phyloP scores from a whole-genome alignment of 805 yeast species.

The Candida silvicultrix region DNA sequence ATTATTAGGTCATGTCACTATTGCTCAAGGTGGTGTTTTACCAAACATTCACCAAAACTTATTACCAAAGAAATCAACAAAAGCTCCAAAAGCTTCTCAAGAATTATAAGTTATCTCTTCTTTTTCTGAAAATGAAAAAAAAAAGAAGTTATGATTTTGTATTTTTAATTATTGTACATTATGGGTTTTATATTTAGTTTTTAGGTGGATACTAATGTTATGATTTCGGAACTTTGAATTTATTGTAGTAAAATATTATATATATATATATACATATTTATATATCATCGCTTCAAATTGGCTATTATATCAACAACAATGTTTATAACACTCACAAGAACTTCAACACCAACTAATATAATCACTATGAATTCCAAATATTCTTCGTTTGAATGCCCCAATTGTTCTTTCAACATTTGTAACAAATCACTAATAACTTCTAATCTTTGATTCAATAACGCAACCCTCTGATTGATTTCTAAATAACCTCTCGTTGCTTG shows the following conservation, averaged over 20 bases:
- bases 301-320: slow-evolving; percentile 56
- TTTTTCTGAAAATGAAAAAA: too few relatives aligned
- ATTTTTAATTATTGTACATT: slow-evolving; percentile 17
- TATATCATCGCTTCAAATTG: slow-evolving; percentile 11
- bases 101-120: slow-evolving; percentile 41
- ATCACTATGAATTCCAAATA: slow-evolving; percentile 88
- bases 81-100: slow-evolving; percentile 57
- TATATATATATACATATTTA: too few relatives aligned
- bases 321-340: slow-evolving; percentile 79
- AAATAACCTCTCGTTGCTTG: slow-evolving; percentile 95
- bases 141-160: background rate
- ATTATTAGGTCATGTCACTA: slow-evolving; percentile 86
- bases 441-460: slow-evolving; percentile 80
- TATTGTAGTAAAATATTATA: background rate
- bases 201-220: slow-evolving; percentile 17
- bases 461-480: slow-evolving; percentile 92
- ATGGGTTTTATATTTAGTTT: slow-evolving; percentile 16
- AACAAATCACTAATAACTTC: slow-evolving; percentile 91
- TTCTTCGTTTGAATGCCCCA: slow-evolving; percentile 93
- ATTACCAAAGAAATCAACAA: slow-evolving; percentile 69
- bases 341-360: slow-evolving; percentile 86
- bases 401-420: slow-evolving; percentile 94
- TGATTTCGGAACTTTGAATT: background rate
- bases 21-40: slow-evolving; percentile 99
- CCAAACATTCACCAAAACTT: slow-evolving; percentile 96